A percentile compares a stretch with the other conserved stretches of the same genome.
These are phyloP conservation scores for Themeda triandra DNA, from an alignment of 176 grass and related monocot species.

Conservation along the genomic window DNA sequence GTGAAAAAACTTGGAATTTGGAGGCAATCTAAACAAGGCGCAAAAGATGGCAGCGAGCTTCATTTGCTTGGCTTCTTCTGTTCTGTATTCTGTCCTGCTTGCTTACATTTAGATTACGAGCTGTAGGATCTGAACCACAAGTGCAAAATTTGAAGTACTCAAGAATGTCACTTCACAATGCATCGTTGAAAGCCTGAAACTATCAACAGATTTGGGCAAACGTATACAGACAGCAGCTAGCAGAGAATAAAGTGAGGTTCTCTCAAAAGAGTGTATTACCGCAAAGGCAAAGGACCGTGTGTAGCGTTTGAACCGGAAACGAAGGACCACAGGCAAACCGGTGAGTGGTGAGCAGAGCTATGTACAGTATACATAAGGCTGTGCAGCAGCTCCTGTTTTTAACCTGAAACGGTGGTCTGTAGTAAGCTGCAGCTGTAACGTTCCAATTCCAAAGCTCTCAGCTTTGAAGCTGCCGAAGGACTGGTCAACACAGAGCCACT, in stretches of 20 bases:
- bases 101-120: background rate
- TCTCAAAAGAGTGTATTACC: background rate
- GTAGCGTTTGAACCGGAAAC: background rate
- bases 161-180: background rate
- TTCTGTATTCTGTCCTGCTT: background rate
- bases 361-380: background rate
- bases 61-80: constrained; percentile 20
- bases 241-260: background rate
- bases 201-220: background rate
- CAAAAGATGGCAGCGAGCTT: constrained; percentile 14
- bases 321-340: background rate
- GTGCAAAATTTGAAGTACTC: background rate
- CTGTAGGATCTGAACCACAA: background rate
- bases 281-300: background rate
- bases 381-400: background rate
- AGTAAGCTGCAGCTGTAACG: background rate
- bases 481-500: constrained; percentile 31
- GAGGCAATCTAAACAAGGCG: too few relatives aligned
- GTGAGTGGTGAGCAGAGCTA: background rate
- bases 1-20: too few relatives aligned
- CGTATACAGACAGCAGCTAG: background rate
- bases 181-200: background rate
- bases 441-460: constrained; percentile 15
- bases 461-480: constrained; percentile 16
- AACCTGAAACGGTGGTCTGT: constrained; percentile 9